Conservation (phyloP, 805 yeast species). For the Nakazawaea anatomiae region DNA sequence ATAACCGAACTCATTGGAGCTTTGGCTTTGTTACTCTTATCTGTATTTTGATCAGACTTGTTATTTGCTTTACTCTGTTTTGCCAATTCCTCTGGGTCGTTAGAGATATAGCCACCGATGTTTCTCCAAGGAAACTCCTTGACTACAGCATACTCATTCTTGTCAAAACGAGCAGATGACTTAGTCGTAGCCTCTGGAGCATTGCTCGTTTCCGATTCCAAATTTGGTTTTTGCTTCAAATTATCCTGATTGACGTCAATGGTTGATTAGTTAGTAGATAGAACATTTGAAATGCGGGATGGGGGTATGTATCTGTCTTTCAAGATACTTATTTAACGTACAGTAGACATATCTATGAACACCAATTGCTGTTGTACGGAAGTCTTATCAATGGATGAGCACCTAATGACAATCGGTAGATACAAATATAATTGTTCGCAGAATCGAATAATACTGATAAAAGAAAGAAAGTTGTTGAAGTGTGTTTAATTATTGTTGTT, state of each 20-base stretch:
- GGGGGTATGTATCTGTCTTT: background rate
- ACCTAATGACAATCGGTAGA: too few species aligned
- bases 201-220: background rate
- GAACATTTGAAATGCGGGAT: background rate
- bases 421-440: background rate
- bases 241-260: background rate
- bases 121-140: constrained; percentile 27
- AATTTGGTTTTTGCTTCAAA: background rate
- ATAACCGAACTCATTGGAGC: background rate
- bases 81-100: constrained; percentile 17
- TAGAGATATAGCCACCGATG: constrained; percentile 23
- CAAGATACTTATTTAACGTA: too few species aligned
- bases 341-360: too few species aligned
- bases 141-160: constrained; percentile 3
- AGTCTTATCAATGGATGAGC: too few species aligned
- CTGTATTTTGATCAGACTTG: background rate
- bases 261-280: background rate
- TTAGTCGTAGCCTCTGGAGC: constrained; percentile 1
- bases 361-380: too few species aligned
- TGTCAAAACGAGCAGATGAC: constrained; percentile 2
- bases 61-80: constrained; percentile 13
- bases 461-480: too few species aligned
- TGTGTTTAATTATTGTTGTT: too few species aligned
- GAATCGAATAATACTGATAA: too few species aligned
- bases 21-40: background rate